phyloP scores from a whole-genome alignment of 257 asterid species.

The Salvia miltiorrhiza region DNA sequence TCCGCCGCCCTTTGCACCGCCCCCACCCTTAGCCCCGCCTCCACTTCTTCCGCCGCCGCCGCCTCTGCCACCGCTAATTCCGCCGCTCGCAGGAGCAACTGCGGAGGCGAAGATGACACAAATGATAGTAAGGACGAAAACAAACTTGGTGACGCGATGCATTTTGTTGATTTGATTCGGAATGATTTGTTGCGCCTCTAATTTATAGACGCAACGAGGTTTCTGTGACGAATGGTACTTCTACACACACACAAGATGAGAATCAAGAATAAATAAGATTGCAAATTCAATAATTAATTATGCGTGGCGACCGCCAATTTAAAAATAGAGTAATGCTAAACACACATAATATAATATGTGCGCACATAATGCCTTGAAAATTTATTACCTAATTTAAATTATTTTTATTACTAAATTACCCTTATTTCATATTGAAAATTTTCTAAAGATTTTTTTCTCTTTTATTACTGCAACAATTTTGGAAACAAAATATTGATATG shows the following conservation, averaged over 20 bases:
- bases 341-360: too few relatives aligned
- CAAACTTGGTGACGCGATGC: conserved; percentile 21
- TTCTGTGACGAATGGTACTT: neutral
- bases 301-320: too few relatives aligned
- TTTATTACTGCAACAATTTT: too few relatives aligned
- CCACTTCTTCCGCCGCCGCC: neutral
- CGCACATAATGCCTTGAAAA: too few relatives aligned
- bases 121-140: conserved; percentile 25
- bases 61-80: neutral
- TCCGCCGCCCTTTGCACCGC: neutral
- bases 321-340: too few relatives aligned
- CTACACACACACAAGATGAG: neutral
- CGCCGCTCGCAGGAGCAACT: conserved; percentile 19
- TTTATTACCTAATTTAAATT: too few relatives aligned
- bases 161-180: conserved; percentile 3
- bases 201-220: neutral
- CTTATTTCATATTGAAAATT: too few relatives aligned
- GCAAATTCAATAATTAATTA: too few relatives aligned
- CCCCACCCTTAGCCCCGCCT: neutral
- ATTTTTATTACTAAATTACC: too few relatives aligned
- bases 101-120: conserved; percentile 41
- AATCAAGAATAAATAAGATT: neutral
- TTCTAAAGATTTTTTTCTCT: too few relatives aligned
- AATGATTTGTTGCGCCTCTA: neutral
- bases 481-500: too few relatives aligned